Percentiles rank a stretch among this genome's conserved stretches.
These are phyloP conservation scores for Zygosaccharomyces pseudobailii DNA, from an alignment of 1,139 yeast species.

Conservation along the genomic window DNA sequence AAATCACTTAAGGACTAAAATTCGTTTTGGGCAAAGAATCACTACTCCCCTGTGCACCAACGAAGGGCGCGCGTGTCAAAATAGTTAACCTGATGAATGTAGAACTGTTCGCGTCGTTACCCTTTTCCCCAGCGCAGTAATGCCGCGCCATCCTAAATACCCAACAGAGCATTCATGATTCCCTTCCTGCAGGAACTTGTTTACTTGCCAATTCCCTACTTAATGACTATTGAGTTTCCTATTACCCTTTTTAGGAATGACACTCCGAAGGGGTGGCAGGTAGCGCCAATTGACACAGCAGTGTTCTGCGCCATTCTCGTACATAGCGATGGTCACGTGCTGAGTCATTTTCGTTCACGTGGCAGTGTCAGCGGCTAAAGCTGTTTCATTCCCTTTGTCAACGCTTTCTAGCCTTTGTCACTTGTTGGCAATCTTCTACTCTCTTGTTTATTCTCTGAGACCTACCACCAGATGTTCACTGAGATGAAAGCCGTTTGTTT, in stretches of 20 bases:
- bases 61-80: not conserved
- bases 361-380: not conserved
- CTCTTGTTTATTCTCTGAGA: too few relatives aligned
- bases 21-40: not conserved
- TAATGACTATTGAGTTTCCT: not conserved
- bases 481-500: not conserved
- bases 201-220: not conserved
- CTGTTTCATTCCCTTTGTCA: not conserved
- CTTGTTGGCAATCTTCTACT: too few relatives aligned
- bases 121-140: not conserved
- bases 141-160: not conserved
- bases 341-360: too few relatives aligned
- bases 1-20: not conserved
- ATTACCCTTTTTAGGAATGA: not conserved
- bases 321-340: not conserved
- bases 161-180: not conserved
- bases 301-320: not conserved
- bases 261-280: not conserved
- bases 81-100: not conserved
- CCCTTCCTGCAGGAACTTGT: not conserved
- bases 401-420: too few relatives aligned
- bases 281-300: too few relatives aligned
- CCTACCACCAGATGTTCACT: not conserved
- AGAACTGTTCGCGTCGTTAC: conserved; percentile 2
- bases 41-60: conserved; percentile 1